Evolutionary conservation across 2,329 filamentous ascomycete species (phyloP), one percentile per base, ranked within the genome.

Genomic region (Sclerotinia nivalis): DNA sequence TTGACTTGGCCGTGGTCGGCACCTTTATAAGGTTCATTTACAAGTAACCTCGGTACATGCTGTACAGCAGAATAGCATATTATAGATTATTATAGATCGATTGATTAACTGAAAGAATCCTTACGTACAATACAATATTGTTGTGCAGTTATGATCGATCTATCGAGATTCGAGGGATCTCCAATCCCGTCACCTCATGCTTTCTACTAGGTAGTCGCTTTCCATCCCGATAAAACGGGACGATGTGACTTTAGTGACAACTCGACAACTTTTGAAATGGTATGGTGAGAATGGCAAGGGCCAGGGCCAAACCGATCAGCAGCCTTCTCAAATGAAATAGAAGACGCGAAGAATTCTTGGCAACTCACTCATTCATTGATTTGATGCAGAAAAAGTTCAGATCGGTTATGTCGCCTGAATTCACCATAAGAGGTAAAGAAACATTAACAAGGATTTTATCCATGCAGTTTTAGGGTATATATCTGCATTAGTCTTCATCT

Each of bases 331-430:
- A 59, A 59, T 59, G n/a, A 59, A 59, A 40, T 60, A 45, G 56
- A 60, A 60, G 25, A 45, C 56, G 56, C 56, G 56, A 60, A 60
- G 56, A 60, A 59, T 43, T 28, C 56, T 59, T 59, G 56, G 56
- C 56, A 40, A 40, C 12, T 13, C 37, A 59, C 56, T 37, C 37
- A 45, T 43, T 37, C 56, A 45, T 43, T 43, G 13, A 8, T 15
- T 25, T 18, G 55, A 59, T 59, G 22, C n/a, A 12, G 56, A 28
- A 45, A 12, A 37, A 18, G 2, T 1, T 43, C 13, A 20, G 37
- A 45, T 59, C 56, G 56, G 56, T 59, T 59, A 59, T 43, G 37
- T 59, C 56, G 56, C 56, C 37, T 59, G 56, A 43, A 59, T 43
- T 59, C n/a, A 18, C 56, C n/a, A 43, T 12, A 60, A 60, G 7